Conservation (phyloP, 2,329 filamentous ascomycete genomes). For the Dothidotthia symphoricarpi region DNA sequence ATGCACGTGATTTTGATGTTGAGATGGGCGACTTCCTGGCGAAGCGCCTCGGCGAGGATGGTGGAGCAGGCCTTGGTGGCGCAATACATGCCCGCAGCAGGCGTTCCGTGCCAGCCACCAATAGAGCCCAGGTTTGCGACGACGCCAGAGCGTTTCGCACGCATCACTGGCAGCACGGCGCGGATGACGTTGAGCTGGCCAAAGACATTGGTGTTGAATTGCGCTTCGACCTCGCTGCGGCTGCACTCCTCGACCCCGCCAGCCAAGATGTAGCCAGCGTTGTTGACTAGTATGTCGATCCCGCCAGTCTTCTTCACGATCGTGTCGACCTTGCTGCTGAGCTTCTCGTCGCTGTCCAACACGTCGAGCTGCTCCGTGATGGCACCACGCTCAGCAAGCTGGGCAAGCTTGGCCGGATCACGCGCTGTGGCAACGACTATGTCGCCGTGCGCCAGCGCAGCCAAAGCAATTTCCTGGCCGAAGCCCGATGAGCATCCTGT, state of each 20-base stretch:
- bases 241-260: slow-evolving; percentile 13
- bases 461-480: slow-evolving; percentile 33
- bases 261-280: slow-evolving; percentile 18
- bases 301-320: slow-evolving; percentile 18
- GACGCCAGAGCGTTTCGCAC: slow-evolving; percentile 34
- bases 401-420: slow-evolving; percentile 40
- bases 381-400: slow-evolving; percentile 9
- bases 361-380: slow-evolving; percentile 10
- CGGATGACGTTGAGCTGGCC: slow-evolving; percentile 33
- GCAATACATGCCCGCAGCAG: slow-evolving; percentile 21
- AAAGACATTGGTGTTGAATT: slow-evolving; percentile 6
- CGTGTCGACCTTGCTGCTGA: slow-evolving; percentile 17
- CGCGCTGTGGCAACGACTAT: slow-evolving; percentile 46
- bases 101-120: background rate
- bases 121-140: slow-evolving; percentile 38
- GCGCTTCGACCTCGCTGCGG: background rate
- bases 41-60: slow-evolving; percentile 14
- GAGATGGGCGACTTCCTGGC: slow-evolving; percentile 35
- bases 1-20: slow-evolving; percentile 39
- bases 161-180: slow-evolving; percentile 42
- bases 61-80: slow-evolving; percentile 39
- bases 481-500: slow-evolving; percentile 33
- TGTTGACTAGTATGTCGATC: slow-evolving; percentile 29
- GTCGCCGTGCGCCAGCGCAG: slow-evolving; percentile 47
- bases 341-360: background rate